Base-by-base conservation (phyloP, 1,139 yeast genomes). In the Yamadazyma sp. region DNA sequence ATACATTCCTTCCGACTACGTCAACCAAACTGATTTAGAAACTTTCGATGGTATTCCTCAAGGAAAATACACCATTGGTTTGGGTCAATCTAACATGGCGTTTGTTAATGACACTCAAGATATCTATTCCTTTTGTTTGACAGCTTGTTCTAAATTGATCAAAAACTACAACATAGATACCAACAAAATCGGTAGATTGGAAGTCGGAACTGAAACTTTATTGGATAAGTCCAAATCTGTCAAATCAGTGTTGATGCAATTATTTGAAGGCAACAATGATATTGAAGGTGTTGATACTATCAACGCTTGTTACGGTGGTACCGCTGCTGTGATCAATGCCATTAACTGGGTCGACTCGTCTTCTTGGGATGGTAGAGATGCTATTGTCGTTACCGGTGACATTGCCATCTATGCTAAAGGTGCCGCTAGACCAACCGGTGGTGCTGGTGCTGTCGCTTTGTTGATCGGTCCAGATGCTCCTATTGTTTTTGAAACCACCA, bases 391-490 rank as follows among this genome's bases (percentile, higher is more conserved):
- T 29, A 83, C 94, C 59, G 97, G 97, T 64, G 99, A 94, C 66
- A 92, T 94, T 62, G 98, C 98, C 59, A 85, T 94, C 54, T 94
- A 94, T 68, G 89, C 92, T 54, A 80, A 90, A 70, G 98, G 98
- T 62, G 85, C 95, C 35, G 99, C 99, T 41, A 84, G 99, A 74
- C 98, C 99, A 56, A 92, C 98, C 43, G 99, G 99, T 62, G 99
- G 99, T 69, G 97, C 95, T 43, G 99, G 99, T 58, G 79, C 95
- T 39, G 95, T 92, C 44, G 99, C 99, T 36, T 57, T 94, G 61
- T 80, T 86, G 63, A 86, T 94, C 57, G 99, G 99, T 38, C 96
- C 97, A 40, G 96, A 94, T 59, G 97, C 98, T 31, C 98, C 98
- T 51, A 77, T 94, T 54, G 97, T 87, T 33, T 82, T 94, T 55